Conservation (phyloP, 2,329 filamentous ascomycete genomes). For the Biscogniauxia sp. region DNA sequence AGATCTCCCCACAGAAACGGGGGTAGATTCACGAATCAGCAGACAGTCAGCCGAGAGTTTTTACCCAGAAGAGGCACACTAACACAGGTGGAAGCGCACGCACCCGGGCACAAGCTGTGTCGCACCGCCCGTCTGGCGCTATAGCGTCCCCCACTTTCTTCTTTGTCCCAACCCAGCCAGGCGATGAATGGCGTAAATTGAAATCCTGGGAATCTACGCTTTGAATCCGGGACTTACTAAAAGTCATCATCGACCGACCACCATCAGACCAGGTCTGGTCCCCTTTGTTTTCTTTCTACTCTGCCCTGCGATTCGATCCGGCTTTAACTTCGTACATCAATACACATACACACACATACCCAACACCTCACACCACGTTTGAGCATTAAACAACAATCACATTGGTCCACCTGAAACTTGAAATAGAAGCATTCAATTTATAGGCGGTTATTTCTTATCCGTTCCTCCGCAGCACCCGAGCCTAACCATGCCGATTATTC, state of each 20-base stretch:
- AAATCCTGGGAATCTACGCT: not conserved
- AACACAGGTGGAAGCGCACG: not conserved
- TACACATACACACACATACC: no score
- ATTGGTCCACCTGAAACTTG: not conserved
- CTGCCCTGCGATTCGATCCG: not conserved
- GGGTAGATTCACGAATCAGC: not conserved
- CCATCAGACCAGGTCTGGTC: not conserved
- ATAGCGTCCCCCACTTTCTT: not conserved
- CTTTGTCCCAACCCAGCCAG: not conserved
- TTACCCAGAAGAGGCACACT: not conserved
- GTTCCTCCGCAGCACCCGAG: conserved; percentile 13
- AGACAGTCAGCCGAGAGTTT: not conserved
- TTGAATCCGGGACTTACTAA: not conserved
- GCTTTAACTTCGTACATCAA: not conserved
- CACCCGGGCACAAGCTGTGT: not conserved
- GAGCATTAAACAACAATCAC: not conserved
- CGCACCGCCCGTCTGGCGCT: not conserved
- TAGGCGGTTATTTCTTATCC: not conserved
- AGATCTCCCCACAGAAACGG: not conserved
- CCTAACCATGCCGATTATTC: conserved; percentile 46
- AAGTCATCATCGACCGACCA: not conserved
- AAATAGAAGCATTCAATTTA: not conserved
- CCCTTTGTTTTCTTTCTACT: not conserved
- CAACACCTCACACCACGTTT: no score
- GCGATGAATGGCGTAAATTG: not conserved